Evolutionary conservation across 2,329 filamentous ascomycete species (phyloP), one percentile per base, ranked within the genome.

Genomic region (Colletotrichum navitas): DNA sequence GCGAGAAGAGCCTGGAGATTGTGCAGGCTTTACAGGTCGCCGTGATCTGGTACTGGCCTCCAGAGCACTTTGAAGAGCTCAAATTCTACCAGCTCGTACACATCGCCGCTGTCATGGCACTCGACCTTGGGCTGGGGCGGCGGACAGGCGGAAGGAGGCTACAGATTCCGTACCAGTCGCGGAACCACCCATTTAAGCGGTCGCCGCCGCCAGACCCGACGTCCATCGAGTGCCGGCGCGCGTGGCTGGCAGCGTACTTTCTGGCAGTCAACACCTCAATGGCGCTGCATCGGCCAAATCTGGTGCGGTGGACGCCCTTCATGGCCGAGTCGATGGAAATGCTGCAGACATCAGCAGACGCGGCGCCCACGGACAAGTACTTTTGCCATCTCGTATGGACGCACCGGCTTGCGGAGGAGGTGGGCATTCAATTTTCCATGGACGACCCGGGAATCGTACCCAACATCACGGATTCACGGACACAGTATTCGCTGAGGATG

Each of bases 71-170:
- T 71, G 93, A 97, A 77, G 92, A 96, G 81, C 89, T 95, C 77
- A 96, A 96, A 78, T 97, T 96, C 79, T 97, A 96, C 82, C 93
- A 95, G 82, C 87, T 96, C 74, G 90, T 94, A 56, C 93, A 97
- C 79, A 90, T 94, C 77, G 92, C 93, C 2, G 91, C 91, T 59
- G 88, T 94, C 75, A 93, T 97, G 91, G 92, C 92, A 34, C 90
- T 97, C 66, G 94, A 97, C 76, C 87, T 97, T 43, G 94, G 94
- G 0, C 87, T 97, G 8, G 93, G 91, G 21, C 88, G 89, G 73
- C 84, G 66, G 85, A 54, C 51, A 14, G 63, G 39, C 36, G 62
- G 55, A 1, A 39, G 47, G 11, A 64, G 64, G 54, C 61, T 66
- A 52, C 66, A 65, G 62, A 52, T 68, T 24, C 75, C 76, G 26